These are phyloP conservation scores for Amphibolis antarctica DNA, from an alignment of 106 monocot species.

Conservation along the genomic window DNA sequence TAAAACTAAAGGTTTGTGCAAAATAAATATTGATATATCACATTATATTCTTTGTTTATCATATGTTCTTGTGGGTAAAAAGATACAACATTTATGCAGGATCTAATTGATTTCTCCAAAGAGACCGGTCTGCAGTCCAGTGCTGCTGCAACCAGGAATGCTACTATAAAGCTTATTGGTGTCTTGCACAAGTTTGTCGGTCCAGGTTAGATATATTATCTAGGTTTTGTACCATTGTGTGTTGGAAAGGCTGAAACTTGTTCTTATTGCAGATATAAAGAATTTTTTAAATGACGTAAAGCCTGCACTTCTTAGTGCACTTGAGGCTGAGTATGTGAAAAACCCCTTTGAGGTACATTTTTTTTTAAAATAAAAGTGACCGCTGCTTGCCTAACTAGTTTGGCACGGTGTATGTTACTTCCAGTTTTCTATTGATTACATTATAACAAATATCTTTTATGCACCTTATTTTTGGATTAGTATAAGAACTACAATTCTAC, in stretches of 20 bases:
- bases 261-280: slow-evolving; percentile 62
- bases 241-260: not conserved
- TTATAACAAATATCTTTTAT: too few relatives aligned
- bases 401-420: too few relatives aligned
- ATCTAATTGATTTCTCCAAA: slow-evolving; percentile 96
- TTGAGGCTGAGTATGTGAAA: slow-evolving; percentile 91
- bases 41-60: not conserved
- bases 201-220: slow-evolving; percentile 45
- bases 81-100: slow-evolving; percentile 33
- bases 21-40: too few relatives aligned
- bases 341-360: slow-evolving; percentile 84
- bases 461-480: too few relatives aligned
- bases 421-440: too few relatives aligned
- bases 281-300: slow-evolving; percentile 90
- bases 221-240: slow-evolving; percentile 3
- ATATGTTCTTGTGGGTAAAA: not conserved
- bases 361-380: not conserved
- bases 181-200: slow-evolving; percentile 87
- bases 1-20: slow-evolving; percentile 68
- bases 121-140: slow-evolving; percentile 93
- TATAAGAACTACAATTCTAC: too few relatives aligned
- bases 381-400: not conserved
- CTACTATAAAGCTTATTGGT: slow-evolving; percentile 96
- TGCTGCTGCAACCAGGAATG: slow-evolving; percentile 84
- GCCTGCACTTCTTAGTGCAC: slow-evolving; percentile 90